These are phyloP conservation scores for Starmerella floricola DNA, from an alignment of 805 yeast species.

Conservation along the genomic window DNA sequence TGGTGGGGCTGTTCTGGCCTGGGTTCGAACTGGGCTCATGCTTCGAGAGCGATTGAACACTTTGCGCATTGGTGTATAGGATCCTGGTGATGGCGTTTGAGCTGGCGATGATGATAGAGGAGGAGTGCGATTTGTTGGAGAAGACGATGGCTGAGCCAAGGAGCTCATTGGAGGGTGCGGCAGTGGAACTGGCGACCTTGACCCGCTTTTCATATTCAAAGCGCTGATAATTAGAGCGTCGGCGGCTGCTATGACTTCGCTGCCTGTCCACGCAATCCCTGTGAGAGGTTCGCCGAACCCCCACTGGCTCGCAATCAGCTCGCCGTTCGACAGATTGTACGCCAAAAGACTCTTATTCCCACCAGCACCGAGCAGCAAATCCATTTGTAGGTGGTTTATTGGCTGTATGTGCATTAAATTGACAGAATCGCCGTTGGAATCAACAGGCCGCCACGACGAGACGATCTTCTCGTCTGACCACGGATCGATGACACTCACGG, in stretches of 20 bases:
- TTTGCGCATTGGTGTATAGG: constrained; percentile 8
- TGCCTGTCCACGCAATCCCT: constrained; percentile 28
- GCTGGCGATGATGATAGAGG: too few species aligned
- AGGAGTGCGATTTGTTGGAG: not conserved
- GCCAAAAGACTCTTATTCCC: constrained; percentile 48
- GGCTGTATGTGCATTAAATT: constrained; percentile 12
- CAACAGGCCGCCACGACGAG: constrained; percentile 13
- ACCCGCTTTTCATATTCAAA: not conserved
- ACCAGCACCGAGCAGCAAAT: constrained; percentile 27
- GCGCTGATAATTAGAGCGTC: constrained; percentile 15
- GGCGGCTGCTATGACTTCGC: constrained; percentile 11
- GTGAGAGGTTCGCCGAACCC: constrained; percentile 46
- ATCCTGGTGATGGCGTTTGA: too few species aligned
- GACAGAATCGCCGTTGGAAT: constrained; percentile 16
- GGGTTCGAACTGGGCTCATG: constrained; percentile 10
- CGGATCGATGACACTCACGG: constrained; percentile 14
- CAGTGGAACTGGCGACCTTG: too few species aligned
- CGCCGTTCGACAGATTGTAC: constrained; percentile 38
- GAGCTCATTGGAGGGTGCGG: too few species aligned
- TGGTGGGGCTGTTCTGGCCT: not conserved
- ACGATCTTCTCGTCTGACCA: constrained; percentile 7
- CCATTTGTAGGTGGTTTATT: not conserved
- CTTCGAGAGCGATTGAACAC: constrained; percentile 12
- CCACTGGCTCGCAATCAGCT: constrained; percentile 41
- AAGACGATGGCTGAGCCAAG: not conserved